Base-by-base conservation (phyloP, 371 early-diverging fungal genomes). In the Zychaea mexicana region DNA sequence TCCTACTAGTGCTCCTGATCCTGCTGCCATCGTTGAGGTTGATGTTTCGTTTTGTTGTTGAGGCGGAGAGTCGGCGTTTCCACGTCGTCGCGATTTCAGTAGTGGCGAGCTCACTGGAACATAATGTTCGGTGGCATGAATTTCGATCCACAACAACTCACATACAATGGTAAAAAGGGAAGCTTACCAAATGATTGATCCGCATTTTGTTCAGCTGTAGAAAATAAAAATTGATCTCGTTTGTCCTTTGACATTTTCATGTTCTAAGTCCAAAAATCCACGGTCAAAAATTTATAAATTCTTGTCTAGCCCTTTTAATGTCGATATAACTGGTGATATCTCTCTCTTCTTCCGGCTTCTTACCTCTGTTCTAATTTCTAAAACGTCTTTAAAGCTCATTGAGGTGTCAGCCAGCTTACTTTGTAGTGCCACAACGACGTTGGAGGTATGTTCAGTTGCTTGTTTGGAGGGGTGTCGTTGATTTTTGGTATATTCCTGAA, bases 351-450 rank as follows among this genome's bases (percentile, higher is more conserved):
- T 33, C 17, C n/a, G n/a, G 13, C 13, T 22, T 10, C 33, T 31
- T 78, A 84, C 86, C 76, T 95, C 92, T 52, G 93, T 95, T 31
- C 98, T 82, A 30, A 97, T 86, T 72, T 98, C 97, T 57, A 98
- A 74, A 3, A 98, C 95, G 69, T 92, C 90, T 68, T 95, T 97
- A 72, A 98, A 98, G 22, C 83, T 87, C 78, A 91, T 90, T 6
- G 92, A 91, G 2, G 97, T 93, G 63, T 82, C 89, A 2, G 97
- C 97, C 46, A 98, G 78, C 74, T 89, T 92, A 58, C 94, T 90
- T 76, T 98, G 97, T 65, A 98, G 74, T 42, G 89, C 85, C 17
- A 94, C 88, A 21, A 98, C 94, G 12, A 98, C 92, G 68, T 94
- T 94, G n/a, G 90, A 75, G 12, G 94, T 90, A 81, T 98, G 99